Conservation (phyloP, 1,139 yeast species). For the Suhomyces kunorum region DNA sequence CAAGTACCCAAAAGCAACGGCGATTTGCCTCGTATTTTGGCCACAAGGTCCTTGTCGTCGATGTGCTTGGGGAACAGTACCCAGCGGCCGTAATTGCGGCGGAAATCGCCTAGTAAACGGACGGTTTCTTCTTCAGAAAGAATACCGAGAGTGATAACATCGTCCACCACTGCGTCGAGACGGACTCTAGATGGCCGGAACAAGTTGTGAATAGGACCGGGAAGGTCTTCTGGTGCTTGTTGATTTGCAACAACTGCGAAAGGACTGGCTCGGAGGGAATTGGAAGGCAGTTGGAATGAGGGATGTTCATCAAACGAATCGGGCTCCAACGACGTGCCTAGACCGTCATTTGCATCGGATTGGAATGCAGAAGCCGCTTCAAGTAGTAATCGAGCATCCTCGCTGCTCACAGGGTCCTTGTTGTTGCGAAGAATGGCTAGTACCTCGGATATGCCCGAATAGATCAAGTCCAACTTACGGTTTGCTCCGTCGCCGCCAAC, state of each 20-base stretch:
- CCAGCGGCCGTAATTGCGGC: constrained; percentile 76
- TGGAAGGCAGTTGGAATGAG: constrained; percentile 42
- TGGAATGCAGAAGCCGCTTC: constrained; percentile 21
- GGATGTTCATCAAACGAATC: constrained; percentile 14
- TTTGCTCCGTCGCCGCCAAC: constrained; percentile 1
- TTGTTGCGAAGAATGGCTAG: constrained; percentile 24
- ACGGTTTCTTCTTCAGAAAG: constrained; percentile 52
- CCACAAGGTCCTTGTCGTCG: constrained; percentile 52
- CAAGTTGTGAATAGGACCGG: constrained; percentile 47
- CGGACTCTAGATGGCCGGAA: constrained; percentile 28
- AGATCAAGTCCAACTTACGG: constrained; percentile 28
- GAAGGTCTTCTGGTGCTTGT: constrained; percentile 32
- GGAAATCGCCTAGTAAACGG: constrained; percentile 56
- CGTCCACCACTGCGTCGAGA: constrained; percentile 24
- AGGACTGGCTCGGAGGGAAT: constrained; percentile 51
- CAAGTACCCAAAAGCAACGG: constrained; percentile 67
- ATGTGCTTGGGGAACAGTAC: constrained; percentile 65
- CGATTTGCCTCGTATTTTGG: constrained; percentile 53
- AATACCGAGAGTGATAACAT: constrained; percentile 51
- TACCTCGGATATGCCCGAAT: constrained; percentile 37
- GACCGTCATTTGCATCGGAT: not conserved
- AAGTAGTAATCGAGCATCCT: constrained; percentile 29
- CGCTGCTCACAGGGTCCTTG: constrained; percentile 7
- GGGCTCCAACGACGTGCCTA: not conserved
- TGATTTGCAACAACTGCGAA: constrained; percentile 46